These are phyloP conservation scores for Davidsoniella eucalypti DNA, from an alignment of 2,329 filamentous ascomycete species.

Conservation along the genomic window DNA sequence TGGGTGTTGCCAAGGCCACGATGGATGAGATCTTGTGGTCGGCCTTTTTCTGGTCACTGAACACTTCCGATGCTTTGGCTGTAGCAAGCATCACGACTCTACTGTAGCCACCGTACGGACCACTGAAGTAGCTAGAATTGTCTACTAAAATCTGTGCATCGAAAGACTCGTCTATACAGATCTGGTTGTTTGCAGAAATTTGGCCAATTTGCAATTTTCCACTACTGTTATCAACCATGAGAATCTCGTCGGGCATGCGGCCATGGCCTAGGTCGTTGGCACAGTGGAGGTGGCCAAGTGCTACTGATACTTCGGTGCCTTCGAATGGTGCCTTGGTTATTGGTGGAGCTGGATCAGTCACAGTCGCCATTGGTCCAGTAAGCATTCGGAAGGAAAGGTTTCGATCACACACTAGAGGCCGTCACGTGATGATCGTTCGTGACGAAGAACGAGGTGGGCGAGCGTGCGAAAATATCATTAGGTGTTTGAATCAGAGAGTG, in stretches of 20 bases:
- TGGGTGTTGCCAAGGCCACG: slow-evolving; percentile 12
- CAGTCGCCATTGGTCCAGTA: slow-evolving; percentile 29
- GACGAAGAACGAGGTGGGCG: slow-evolving; percentile 33
- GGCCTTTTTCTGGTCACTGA: slow-evolving; percentile 18
- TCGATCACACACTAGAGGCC: slow-evolving; percentile 32
- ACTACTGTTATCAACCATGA: slow-evolving; percentile 26
- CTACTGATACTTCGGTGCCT: slow-evolving; percentile 27
- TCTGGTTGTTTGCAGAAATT: slow-evolving; percentile 10
- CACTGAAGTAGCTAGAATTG: slow-evolving; percentile 41
- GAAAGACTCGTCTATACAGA: slow-evolving; percentile 12
- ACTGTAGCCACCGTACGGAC: slow-evolving; percentile 36
- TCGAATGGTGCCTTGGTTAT: slow-evolving; percentile 16
- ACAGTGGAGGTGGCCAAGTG: slow-evolving; percentile 29
- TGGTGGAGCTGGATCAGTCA: slow-evolving; percentile 12
- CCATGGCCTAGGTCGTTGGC: slow-evolving; percentile 42
- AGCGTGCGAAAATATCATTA: slow-evolving; percentile 38
- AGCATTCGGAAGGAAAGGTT: slow-evolving; percentile 24
- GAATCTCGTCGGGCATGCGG: slow-evolving; percentile 23
- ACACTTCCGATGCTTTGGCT: slow-evolving; percentile 24
- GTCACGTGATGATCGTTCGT: slow-evolving; percentile 41
- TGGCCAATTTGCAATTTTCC: slow-evolving; percentile 26
- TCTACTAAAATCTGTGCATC: slow-evolving; percentile 26
- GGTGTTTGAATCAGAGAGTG: slow-evolving; percentile 38
- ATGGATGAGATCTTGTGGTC: slow-evolving; percentile 13
- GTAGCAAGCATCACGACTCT: slow-evolving; percentile 37